Evolutionary conservation across 306 rosid genomes (phyloP).

Genomic region (Glycine soja): DNA sequence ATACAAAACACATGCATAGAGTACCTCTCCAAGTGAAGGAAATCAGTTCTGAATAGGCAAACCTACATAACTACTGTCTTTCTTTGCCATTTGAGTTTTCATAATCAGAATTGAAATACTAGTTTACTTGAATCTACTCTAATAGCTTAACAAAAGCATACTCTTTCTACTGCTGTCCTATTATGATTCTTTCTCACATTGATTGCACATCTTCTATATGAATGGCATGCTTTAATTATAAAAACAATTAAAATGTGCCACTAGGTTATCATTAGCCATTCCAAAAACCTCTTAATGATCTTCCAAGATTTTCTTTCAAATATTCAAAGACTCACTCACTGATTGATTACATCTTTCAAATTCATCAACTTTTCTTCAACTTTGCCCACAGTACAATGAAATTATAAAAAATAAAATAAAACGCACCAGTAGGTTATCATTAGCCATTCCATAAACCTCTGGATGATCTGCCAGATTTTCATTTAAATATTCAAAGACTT

Average conservation of each 20-base stretch:
- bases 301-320: not conserved
- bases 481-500: not conserved
- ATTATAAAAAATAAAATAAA: too few species aligned
- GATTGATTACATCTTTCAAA: slow-evolving; percentile 40
- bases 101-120: too few species aligned
- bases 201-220: not conserved
- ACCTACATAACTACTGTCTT: not conserved
- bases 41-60: not conserved
- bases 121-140: not conserved
- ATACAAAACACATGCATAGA: not conserved
- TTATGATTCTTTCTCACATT: slow-evolving; percentile 35
- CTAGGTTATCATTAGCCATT: not conserved
- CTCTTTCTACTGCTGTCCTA: not conserved
- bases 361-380: slow-evolving; percentile 37
- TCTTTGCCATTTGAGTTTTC: not conserved
- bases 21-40: not conserved
- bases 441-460: slow-evolving; percentile 2
- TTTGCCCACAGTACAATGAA: too few species aligned
- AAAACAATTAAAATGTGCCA: slow-evolving; percentile 7
- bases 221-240: slow-evolving; percentile 2
- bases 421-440: not conserved
- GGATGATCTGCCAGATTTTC: not conserved
- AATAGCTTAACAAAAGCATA: too few species aligned
- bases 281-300: slow-evolving; percentile 11
- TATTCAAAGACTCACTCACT: not conserved